phyloP scores from a whole-genome alignment of 148 eudicot species.

The Rhododendron molle region DNA sequence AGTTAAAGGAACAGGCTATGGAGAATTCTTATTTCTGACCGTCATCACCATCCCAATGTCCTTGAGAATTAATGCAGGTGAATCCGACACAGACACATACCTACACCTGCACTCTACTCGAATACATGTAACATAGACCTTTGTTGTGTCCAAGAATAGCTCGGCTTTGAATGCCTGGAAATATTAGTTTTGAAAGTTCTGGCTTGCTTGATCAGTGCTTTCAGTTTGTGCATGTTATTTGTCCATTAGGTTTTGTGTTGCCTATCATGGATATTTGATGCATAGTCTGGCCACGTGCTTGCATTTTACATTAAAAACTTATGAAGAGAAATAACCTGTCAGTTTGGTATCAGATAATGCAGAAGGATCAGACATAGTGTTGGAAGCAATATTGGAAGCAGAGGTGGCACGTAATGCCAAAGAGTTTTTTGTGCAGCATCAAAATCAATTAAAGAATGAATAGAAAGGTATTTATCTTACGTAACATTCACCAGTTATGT shows the following conservation, averaged over 20 bases:
- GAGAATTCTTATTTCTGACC: not conserved
- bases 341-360: conserved; percentile 47
- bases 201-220: conserved; percentile 6
- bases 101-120: not conserved
- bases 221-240: not conserved
- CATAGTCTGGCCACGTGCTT: not conserved
- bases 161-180: not conserved
- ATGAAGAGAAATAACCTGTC: not conserved
- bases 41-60: not conserved
- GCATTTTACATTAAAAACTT: not conserved
- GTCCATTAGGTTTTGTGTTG: not conserved
- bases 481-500: not conserved
- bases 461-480: conserved; percentile 7
- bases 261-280: not conserved
- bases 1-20: not conserved
- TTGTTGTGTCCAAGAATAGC: not conserved
- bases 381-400: conserved; percentile 88
- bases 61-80: not conserved
- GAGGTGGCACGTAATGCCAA: conserved; percentile 94
- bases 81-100: not conserved
- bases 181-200: not conserved
- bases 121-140: not conserved
- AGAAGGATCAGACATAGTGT: conserved; percentile 73
- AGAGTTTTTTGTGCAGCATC: conserved; percentile 68
- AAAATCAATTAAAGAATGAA: conserved; percentile 47